phyloP scores from a whole-genome alignment of 345 rosid genomes.

The Acer campestre region DNA sequence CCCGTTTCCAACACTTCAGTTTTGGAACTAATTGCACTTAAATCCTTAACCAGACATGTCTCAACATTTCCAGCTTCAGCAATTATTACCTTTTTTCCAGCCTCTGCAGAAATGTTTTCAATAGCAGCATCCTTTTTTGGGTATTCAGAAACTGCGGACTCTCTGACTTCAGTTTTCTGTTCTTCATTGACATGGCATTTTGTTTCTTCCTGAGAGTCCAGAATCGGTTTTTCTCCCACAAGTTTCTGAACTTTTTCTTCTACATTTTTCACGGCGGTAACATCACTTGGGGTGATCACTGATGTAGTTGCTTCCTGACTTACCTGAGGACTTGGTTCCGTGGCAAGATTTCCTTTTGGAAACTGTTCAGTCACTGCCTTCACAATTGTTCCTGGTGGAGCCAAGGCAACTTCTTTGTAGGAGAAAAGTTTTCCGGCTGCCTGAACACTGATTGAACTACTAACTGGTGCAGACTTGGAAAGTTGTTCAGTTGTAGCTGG shows the following conservation, averaged over 20 bases:
- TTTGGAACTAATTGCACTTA: conserved; percentile 23
- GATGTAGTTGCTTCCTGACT: conserved; percentile 37
- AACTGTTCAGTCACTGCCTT: conserved; percentile 78
- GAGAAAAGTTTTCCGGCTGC: conserved; percentile 90
- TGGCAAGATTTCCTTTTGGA: conserved; percentile 48
- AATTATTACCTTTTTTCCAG: conserved; percentile 27
- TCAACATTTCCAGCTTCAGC: conserved; percentile 33
- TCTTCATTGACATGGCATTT: conserved; percentile 33
- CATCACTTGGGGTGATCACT: conserved; percentile 30
- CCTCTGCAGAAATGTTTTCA: conserved; percentile 32
- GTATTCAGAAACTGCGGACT: conserved; percentile 26
- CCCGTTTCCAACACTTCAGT: conserved; percentile 28
- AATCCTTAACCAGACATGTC: conserved; percentile 14
- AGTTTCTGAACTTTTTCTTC: conserved; percentile 39
- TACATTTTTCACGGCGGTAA: conserved; percentile 24
- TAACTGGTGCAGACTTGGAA: conserved; percentile 47
- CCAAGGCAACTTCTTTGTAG: conserved; percentile 98
- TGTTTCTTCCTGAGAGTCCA: conserved; percentile 29
- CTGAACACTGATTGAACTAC: conserved; percentile 61
- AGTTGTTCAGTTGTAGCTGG: conserved; percentile 57
- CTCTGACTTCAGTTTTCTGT: conserved; percentile 32
- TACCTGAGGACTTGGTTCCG: conserved; percentile 34
- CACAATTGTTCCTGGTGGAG: conserved; percentile 95
- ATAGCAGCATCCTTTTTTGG: conserved; percentile 22
- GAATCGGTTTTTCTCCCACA: conserved; percentile 32